These are phyloP conservation scores for Aspergillus sp. DNA, from an alignment of 2,329 filamentous ascomycete species.

Conservation along the genomic window DNA sequence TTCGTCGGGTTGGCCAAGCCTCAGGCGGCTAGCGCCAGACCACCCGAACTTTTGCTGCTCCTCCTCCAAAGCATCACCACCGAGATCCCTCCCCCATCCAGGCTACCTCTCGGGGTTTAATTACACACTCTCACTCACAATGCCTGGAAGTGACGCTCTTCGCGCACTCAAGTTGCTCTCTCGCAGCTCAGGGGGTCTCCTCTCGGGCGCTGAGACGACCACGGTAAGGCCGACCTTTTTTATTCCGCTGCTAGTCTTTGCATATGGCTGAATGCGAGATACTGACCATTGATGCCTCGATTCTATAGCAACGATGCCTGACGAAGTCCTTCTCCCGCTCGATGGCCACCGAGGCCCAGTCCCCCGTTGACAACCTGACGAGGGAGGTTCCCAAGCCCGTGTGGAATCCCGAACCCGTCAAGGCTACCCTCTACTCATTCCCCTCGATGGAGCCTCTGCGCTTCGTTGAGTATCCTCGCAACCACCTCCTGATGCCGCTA, in stretches of 20 bases:
- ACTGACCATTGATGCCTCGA: slow-evolving; percentile 3
- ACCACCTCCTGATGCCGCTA: slow-evolving; percentile 83
- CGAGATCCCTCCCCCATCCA: slow-evolving; percentile 1
- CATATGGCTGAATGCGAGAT: not conserved
- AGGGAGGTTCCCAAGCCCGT: slow-evolving; percentile 32
- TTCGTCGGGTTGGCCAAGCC: slow-evolving; percentile 37
- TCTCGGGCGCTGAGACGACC: slow-evolving; percentile 37
- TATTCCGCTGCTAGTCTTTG: not conserved
- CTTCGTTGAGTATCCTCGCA: slow-evolving; percentile 75
- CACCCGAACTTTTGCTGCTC: slow-evolving; percentile 37
- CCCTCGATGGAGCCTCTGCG: slow-evolving; percentile 80
- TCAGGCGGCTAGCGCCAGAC: slow-evolving; percentile 34
- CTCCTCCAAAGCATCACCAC: slow-evolving; percentile 13
- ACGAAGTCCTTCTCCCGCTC: slow-evolving; percentile 44
- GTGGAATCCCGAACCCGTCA: slow-evolving; percentile 60
- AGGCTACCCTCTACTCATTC: slow-evolving; percentile 86
- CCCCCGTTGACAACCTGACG: slow-evolving; percentile 31
- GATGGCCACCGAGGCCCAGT: slow-evolving; percentile 52
- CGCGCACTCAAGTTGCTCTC: slow-evolving; percentile 42
- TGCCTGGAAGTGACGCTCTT: slow-evolving; percentile 40
- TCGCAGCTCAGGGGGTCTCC: slow-evolving; percentile 37
- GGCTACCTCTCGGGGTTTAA: not conserved
- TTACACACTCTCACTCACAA: slow-evolving; percentile 21
- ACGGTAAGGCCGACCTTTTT: slow-evolving; percentile 34
- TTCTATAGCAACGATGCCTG: slow-evolving; percentile 44